Evolutionary conservation across 2,329 filamentous ascomycete genomes (phyloP).

Genomic region (Thelonectria olida): DNA sequence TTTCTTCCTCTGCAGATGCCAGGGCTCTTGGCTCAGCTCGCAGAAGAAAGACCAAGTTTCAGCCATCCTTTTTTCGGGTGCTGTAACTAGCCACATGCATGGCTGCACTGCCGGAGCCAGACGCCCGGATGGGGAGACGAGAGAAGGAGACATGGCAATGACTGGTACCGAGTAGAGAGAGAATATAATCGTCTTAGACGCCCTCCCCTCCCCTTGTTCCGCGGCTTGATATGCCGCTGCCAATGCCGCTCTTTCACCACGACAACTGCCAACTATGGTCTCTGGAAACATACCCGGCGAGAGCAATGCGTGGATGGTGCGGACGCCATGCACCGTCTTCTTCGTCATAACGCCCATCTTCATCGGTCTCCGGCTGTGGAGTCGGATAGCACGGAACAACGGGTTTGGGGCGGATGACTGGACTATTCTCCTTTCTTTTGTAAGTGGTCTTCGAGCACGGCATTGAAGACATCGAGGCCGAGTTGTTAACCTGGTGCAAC

Average conservation of each 20-base stretch:
- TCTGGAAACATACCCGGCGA: constrained; percentile 43
- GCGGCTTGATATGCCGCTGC: no score
- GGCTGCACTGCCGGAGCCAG: no score
- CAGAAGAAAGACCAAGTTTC: background rate
- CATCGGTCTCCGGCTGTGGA: constrained; percentile 51
- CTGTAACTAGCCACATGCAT: no score
- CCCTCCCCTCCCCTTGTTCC: no score
- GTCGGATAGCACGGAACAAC: constrained; percentile 47
- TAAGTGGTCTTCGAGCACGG: constrained; percentile 30
- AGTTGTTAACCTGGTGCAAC: background rate
- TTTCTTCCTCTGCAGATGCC: background rate
- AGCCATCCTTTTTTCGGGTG: background rate
- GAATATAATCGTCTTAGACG: no score
- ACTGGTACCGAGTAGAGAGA: no score
- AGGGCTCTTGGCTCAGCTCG: background rate
- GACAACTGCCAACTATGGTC: no score
- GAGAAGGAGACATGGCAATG: no score
- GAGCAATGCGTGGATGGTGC: constrained; percentile 50
- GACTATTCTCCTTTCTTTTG: constrained; percentile 53
- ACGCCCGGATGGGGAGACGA: no score
- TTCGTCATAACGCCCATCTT: constrained; percentile 54
- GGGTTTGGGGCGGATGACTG: constrained; percentile 54
- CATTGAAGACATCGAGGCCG: background rate
- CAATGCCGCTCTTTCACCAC: background rate
- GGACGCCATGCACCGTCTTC: constrained; percentile 53